Conservation (phyloP, 345 rosid genomes). For the Eutrema japonicum region DNA sequence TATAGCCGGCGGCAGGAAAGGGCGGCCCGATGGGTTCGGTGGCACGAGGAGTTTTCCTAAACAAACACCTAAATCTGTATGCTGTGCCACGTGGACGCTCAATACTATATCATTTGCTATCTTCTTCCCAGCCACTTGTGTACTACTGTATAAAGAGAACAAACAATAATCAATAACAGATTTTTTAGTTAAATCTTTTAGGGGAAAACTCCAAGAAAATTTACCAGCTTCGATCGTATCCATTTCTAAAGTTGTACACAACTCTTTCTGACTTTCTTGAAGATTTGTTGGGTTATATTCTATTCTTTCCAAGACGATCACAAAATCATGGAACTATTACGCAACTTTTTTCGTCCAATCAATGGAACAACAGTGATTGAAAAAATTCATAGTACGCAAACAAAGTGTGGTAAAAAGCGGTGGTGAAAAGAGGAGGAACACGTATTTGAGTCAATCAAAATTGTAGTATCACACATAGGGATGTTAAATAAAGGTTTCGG, state of each 20-base stretch:
- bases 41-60: slow-evolving; percentile 15
- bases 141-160: background rate
- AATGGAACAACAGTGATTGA: background rate
- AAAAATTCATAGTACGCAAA: background rate
- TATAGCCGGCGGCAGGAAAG: slow-evolving; percentile 51
- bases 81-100: slow-evolving; percentile 51
- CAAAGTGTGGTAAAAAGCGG: background rate
- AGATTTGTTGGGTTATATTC: background rate
- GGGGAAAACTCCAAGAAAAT: background rate
- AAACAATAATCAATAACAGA: background rate
- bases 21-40: slow-evolving; percentile 47
- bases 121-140: slow-evolving; percentile 27
- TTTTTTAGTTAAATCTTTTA: background rate
- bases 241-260: background rate
- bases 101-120: slow-evolving; percentile 25
- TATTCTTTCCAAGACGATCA: background rate
- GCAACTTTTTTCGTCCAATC: background rate
- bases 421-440: background rate
- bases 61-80: background rate
- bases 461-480: background rate
- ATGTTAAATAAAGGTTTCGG: too few species aligned
- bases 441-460: background rate
- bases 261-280: background rate
- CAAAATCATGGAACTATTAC: background rate
- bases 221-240: background rate